Evolutionary conservation across 768 basidiomycete species (phyloP).

Genomic region (Grammothele lineata): DNA sequence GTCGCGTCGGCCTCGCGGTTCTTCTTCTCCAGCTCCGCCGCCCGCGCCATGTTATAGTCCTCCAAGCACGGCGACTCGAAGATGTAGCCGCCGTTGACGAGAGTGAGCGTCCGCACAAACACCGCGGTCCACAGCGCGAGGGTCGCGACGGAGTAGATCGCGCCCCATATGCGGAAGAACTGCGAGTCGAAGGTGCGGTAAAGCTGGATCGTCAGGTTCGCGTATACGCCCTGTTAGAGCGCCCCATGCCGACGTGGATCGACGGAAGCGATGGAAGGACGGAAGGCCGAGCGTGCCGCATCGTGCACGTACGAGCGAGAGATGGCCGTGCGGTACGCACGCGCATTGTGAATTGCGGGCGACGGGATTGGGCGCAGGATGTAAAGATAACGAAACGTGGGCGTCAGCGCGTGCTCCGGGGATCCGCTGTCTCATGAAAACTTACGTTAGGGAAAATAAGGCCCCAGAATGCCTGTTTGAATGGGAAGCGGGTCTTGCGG

Average conservation of each 20-base stretch:
- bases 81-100: conserved; percentile 33
- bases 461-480: conserved; percentile 61
- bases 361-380: no score
- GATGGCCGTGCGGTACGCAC: no score
- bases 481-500: conserved; percentile 40
- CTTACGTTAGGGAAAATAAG: conserved; percentile 68
- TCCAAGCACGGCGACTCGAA: conserved; percentile 42
- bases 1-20: background rate
- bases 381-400: no score
- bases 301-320: no score
- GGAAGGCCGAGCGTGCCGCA: no score
- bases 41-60: conserved; percentile 21
- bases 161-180: conserved; percentile 55
- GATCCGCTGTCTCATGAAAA: no score
- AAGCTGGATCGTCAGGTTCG: conserved; percentile 56
- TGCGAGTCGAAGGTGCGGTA: conserved; percentile 44
- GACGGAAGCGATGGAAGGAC: no score
- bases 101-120: conserved; percentile 36
- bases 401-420: background rate
- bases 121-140: conserved; percentile 51
- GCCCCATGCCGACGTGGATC: no score
- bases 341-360: no score
- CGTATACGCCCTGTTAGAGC: conserved; percentile 52
- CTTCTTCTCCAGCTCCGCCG: background rate
- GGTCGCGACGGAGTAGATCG: conserved; percentile 47